phyloP scores from a whole-genome alignment of 176 grass and related monocot genomes.

The Rhynchospora pubera region DNA sequence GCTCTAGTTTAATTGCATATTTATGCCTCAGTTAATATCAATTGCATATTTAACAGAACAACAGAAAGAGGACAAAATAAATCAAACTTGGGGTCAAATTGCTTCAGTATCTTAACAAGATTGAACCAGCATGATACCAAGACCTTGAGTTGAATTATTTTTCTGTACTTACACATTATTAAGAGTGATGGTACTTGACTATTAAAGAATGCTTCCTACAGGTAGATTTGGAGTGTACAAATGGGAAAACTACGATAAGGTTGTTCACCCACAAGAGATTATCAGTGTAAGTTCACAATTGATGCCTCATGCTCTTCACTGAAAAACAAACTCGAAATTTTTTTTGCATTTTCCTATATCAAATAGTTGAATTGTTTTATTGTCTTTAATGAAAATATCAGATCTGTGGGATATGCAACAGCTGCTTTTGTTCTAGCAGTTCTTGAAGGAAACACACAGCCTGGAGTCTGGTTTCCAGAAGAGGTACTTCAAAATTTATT shows the following conservation, averaged over 20 bases:
- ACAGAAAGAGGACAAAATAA: not conserved
- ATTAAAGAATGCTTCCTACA: slow-evolving; percentile 15
- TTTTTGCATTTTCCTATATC: not conserved
- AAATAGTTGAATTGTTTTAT: not conserved
- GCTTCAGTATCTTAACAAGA: not conserved
- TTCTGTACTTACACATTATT: not conserved
- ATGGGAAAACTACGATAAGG: slow-evolving; percentile 51
- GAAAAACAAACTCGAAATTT: not conserved
- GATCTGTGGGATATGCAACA: slow-evolving; percentile 40
- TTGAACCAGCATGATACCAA: not conserved
- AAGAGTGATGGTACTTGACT: not conserved
- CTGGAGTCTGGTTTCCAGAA: slow-evolving; percentile 61
- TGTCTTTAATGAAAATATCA: slow-evolving; percentile 16
- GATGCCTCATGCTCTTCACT: not conserved
- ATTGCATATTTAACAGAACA: not conserved
- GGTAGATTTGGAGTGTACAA: slow-evolving; percentile 65
- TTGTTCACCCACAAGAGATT: slow-evolving; percentile 59
- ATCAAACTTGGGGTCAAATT: not conserved
- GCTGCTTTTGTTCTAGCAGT: slow-evolving; percentile 35
- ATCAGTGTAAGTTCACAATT: slow-evolving; percentile 42
- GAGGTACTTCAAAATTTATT: slow-evolving; percentile 24
- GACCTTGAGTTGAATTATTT: not conserved
- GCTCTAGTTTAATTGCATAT: not conserved
- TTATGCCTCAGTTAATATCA: not conserved
- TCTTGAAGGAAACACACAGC: slow-evolving; percentile 47